These are phyloP conservation scores for Candida tunisiensis DNA, from an alignment of 1,139 yeast genomes.

Conservation along the genomic window DNA sequence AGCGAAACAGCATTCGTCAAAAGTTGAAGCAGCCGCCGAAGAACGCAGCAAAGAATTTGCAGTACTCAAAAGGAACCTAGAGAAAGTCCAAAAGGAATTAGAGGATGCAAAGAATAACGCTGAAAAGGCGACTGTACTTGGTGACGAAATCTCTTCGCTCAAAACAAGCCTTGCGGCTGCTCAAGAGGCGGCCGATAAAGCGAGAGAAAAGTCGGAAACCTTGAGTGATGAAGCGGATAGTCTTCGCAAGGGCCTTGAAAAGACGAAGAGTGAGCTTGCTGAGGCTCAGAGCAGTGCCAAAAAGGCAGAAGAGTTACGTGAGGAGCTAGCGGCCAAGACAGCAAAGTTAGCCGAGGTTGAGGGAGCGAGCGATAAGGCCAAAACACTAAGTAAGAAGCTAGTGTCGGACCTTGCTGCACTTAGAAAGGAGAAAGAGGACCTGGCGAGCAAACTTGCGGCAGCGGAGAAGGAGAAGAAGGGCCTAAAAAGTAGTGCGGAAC, in stretches of 20 bases:
- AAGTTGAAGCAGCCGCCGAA: no score
- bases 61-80: constrained; percentile 1
- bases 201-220: constrained; percentile 3
- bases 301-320: constrained; percentile 1
- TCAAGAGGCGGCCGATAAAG: constrained; percentile 3
- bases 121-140: not conserved
- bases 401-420: no score
- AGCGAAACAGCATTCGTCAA: no score
- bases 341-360: constrained; percentile 1
- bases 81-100: constrained; percentile 1
- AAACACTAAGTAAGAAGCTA: no score
- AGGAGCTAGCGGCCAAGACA: not conserved
- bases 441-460: constrained; percentile 2
- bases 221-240: constrained; percentile 5
- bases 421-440: constrained; percentile 1
- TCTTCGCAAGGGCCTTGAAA: constrained; percentile 9
- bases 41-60: not conserved
- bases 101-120: not conserved
- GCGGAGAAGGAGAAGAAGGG: constrained; percentile 4
- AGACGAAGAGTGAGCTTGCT: constrained; percentile 25
- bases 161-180: not conserved
- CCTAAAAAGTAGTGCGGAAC: no score
- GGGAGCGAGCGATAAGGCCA: no score
- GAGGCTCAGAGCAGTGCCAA: constrained; percentile 2
- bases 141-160: not conserved